Conservation (phyloP, 345 rosid species). For the Hibiscus syriacus region DNA sequence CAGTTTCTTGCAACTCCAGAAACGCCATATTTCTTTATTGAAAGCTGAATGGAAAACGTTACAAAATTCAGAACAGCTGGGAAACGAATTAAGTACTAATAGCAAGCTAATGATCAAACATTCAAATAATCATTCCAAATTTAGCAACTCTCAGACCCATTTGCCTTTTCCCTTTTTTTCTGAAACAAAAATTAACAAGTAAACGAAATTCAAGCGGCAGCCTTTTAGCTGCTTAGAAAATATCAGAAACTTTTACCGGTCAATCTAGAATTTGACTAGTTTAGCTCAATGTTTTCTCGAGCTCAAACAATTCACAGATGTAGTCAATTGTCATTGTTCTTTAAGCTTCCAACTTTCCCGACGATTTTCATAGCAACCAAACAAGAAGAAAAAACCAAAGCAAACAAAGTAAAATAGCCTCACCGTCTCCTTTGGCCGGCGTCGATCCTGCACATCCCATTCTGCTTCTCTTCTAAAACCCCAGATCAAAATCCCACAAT, state of each 20-base stretch:
- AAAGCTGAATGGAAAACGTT: not conserved
- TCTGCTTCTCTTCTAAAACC: not conserved
- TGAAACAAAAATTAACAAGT: not conserved
- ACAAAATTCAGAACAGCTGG: not conserved
- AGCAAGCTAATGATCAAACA: not conserved
- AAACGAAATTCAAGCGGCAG: not conserved
- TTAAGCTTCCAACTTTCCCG: not conserved
- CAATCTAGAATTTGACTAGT: not conserved
- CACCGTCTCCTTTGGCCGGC: slow-evolving; percentile 12
- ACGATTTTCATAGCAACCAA: slow-evolving; percentile 8
- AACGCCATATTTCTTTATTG: not conserved
- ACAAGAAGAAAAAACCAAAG: not conserved
- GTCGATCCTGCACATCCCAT: slow-evolving; percentile 16
- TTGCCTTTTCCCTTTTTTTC: not conserved
- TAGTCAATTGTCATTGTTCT: not conserved
- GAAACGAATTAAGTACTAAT: not conserved
- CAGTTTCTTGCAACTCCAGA: not conserved
- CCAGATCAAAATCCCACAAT: slow-evolving; percentile 1
- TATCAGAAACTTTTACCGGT: not conserved
- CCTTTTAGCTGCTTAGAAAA: not conserved
- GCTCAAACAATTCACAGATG: not conserved
- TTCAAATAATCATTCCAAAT: not conserved
- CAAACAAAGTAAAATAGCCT: not conserved
- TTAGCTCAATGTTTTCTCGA: not conserved
- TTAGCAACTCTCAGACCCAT: not conserved